Percentiles rank a stretch among this genome's conserved stretches.
Evolutionary conservation across 2,329 filamentous ascomycete genomes (phyloP).

Genomic region (Camillea tinctor): DNA sequence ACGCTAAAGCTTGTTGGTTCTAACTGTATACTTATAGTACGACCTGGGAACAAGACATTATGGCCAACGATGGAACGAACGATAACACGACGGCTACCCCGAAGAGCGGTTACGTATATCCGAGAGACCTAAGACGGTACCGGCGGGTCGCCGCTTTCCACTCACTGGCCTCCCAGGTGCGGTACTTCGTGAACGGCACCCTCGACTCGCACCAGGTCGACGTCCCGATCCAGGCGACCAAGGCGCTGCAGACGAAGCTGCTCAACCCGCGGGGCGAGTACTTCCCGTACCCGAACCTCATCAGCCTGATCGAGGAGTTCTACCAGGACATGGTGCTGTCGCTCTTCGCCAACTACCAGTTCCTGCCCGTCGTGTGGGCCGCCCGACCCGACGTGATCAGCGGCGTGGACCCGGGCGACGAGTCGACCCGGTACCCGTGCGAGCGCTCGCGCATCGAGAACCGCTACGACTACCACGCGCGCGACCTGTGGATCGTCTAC

Average conservation of each 20-base stretch:
- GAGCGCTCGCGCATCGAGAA: constrained; percentile 32
- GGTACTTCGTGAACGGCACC: constrained; percentile 34
- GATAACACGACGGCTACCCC: constrained; percentile 37
- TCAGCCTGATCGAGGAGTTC: constrained; percentile 28
- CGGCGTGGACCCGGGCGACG: constrained; percentile 22
- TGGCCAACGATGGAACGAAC: constrained; percentile 35
- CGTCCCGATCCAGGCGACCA: constrained; percentile 28
- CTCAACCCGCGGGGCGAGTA: constrained; percentile 36
- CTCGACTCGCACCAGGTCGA: constrained; percentile 28
- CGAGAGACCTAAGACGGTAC: constrained; percentile 27
- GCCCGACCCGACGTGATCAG: constrained; percentile 24
- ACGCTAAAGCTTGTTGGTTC: neutral
- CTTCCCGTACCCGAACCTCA: constrained; percentile 31
- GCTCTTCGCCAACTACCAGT: constrained; percentile 36
- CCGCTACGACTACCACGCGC: constrained; percentile 33
- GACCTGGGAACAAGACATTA: constrained; percentile 25
- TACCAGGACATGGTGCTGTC: constrained; percentile 40
- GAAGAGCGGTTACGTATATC: constrained; percentile 32
- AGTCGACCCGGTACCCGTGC: constrained; percentile 33
- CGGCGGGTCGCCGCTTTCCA: constrained; percentile 36
- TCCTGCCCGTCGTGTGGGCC: constrained; percentile 38
- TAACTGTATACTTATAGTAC: constrained; percentile 24
- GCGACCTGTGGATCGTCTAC: constrained; percentile 39
- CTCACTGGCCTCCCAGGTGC: constrained; percentile 33
- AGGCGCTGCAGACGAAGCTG: constrained; percentile 43